Percentiles rank a stretch among this genome's conserved stretches.
Conservation (phyloP, 73 alveolate species). For the Symbiodinium natans region DNA sequence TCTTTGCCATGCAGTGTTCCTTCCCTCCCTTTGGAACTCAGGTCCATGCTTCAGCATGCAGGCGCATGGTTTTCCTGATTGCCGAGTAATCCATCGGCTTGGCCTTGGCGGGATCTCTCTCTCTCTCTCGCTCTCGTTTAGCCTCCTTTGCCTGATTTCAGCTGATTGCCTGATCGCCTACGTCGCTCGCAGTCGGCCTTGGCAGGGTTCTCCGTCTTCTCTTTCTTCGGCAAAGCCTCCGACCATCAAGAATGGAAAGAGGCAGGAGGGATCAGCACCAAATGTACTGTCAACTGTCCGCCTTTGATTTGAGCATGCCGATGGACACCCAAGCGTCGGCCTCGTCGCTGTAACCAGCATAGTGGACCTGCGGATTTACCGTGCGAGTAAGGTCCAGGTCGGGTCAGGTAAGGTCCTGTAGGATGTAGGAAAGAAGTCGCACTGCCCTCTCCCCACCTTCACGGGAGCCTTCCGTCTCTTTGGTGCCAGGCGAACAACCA, state of each 20-base stretch:
- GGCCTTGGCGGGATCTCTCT: background rate
- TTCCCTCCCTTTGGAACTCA: too few species aligned
- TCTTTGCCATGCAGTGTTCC: too few species aligned
- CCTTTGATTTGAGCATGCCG: constrained; percentile 38
- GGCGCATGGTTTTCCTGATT: constrained; percentile 33
- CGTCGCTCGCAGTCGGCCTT: constrained; percentile 16
- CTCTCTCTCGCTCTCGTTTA: too few species aligned
- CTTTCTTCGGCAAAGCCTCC: constrained; percentile 8
- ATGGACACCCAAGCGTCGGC: constrained; percentile 69
- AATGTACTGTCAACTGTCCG: too few species aligned
- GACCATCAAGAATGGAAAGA: too few species aligned
- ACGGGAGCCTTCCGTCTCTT: constrained; percentile 42
- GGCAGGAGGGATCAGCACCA: too few species aligned
- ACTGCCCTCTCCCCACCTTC: too few species aligned
- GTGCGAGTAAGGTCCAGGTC: too few species aligned
- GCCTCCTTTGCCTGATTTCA: background rate
- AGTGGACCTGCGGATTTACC: background rate
- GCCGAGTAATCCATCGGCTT: constrained; percentile 11
- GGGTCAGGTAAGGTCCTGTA: too few species aligned
- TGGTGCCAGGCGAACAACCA: background rate
- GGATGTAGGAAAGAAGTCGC: too few species aligned
- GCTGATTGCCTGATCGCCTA: background rate
- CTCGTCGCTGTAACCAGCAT: background rate
- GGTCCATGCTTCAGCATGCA: constrained; percentile 33
- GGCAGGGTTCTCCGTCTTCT: too few species aligned